Conservation (phyloP, 331 rosid genomes). For the Ulmus americana region DNA sequence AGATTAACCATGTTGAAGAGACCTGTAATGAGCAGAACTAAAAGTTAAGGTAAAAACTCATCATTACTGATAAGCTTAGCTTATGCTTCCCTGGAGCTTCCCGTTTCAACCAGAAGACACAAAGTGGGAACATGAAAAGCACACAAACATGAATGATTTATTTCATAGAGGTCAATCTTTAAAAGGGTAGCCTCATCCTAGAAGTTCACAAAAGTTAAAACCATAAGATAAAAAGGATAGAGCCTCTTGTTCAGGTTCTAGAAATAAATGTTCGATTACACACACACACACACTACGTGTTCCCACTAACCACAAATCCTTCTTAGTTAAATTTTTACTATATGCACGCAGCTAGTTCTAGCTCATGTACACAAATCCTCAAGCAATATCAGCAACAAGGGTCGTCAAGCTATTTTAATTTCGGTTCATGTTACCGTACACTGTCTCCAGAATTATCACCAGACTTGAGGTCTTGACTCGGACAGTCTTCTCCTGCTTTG, state of each 20-base stretch:
- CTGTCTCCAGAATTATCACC: slow-evolving; percentile 31
- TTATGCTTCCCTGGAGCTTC: background rate
- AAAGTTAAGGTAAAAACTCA: background rate
- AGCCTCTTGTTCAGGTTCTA: slow-evolving; percentile 17
- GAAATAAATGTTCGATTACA: slow-evolving; percentile 15
- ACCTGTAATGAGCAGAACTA: background rate
- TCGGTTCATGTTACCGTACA: slow-evolving; percentile 26
- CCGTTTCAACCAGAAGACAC: background rate
- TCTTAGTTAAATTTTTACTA: slow-evolving; percentile 10
- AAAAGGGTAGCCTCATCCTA: slow-evolving; percentile 23
- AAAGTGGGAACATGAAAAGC: background rate
- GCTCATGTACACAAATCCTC: slow-evolving; percentile 20
- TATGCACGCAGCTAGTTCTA: slow-evolving; percentile 8
- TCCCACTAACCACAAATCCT: slow-evolving; percentile 8
- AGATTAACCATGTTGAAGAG: no score
- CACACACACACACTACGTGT: background rate
- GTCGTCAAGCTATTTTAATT: slow-evolving; percentile 20
- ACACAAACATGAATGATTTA: slow-evolving; percentile 26
- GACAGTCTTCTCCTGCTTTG: slow-evolving; percentile 29
- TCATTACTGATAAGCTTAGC: background rate
- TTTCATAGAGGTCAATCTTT: slow-evolving; percentile 24
- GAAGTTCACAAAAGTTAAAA: slow-evolving; percentile 21
- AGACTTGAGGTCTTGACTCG: slow-evolving; percentile 26
- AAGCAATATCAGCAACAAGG: slow-evolving; percentile 20
- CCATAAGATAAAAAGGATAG: slow-evolving; percentile 4